Base-by-base conservation (phyloP, 805 yeast genomes). In the Clavispora vitiphila region DNA sequence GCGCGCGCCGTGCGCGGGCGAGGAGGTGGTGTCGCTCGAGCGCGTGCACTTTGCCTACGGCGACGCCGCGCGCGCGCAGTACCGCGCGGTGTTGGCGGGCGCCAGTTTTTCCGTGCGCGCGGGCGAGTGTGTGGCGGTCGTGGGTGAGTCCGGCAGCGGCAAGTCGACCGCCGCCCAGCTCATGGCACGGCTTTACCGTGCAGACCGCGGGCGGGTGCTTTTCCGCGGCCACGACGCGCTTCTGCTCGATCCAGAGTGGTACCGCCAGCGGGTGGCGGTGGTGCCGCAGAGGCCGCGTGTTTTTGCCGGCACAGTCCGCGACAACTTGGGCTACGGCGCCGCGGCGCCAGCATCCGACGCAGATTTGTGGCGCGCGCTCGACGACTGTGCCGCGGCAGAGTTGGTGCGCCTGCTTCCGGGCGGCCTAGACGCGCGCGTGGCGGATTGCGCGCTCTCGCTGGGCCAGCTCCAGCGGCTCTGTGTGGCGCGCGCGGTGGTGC, bases 111-210 rank as follows among this genome's bases (percentile, higher is more conserved):
- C 44, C 0, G 57, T 90, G 2, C 22, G 53, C 0, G 51, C 63
- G 9, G 76, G 77, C 15, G 77, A 78, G 42, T 66, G 76, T 0
- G 67, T 84, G 16, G 93, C 86, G 0, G 60, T 93, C 1, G 77
- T 82, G 3, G 99, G 99, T 0, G 79, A 76, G 26, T 86, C 97
- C 2, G 99, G 99, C 0, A 75, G 83, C 11, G 99, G 99, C 0
- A 93, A 93, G 60, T 84, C 96, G 0, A 88, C 98, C 0, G 47
- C 91, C 1, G 62, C 79, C 0, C 66, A 72, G 1, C 51, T 90
- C 10, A 48, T 90, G 0, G 60, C 80, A 1, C 66, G 83, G 38
- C 60, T 90, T 1, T 78, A 78, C 45, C 58, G 57, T 1, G 63
- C 71, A 2, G 49, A 61, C 3, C 48, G 61, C 0, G 73, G 77